Conservation (phyloP, 208 protist species). For the Borovskyia barvae region DNA sequence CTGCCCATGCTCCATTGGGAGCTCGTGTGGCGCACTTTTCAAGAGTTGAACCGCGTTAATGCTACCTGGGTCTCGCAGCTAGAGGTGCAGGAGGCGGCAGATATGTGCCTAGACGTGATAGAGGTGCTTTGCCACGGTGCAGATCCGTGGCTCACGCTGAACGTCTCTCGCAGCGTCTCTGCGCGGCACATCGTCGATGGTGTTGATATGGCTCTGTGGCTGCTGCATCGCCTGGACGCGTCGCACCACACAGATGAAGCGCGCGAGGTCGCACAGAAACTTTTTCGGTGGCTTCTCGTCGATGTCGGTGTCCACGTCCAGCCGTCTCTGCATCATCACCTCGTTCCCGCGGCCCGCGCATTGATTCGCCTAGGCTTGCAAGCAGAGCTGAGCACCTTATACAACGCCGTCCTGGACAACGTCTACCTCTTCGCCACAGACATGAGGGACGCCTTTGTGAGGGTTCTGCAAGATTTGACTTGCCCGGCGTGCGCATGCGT, state of each 20-base stretch:
- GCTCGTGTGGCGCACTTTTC: slow-evolving; percentile 73
- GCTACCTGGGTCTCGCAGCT: slow-evolving; percentile 53
- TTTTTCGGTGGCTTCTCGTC: slow-evolving; percentile 81
- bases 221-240: slow-evolving; percentile 72
- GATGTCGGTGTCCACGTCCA: slow-evolving; percentile 84
- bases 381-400: slow-evolving; percentile 65
- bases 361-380: slow-evolving; percentile 68
- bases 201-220: slow-evolving; percentile 79
- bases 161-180: slow-evolving; percentile 61
- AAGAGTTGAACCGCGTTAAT: slow-evolving; percentile 74
- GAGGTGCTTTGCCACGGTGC: slow-evolving; percentile 73
- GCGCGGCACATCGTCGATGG: slow-evolving; percentile 71
- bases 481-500: slow-evolving; percentile 71
- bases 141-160: slow-evolving; percentile 78
- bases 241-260: slow-evolving; percentile 76
- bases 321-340: slow-evolving; percentile 60
- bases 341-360: slow-evolving; percentile 67
- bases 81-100: slow-evolving; percentile 49
- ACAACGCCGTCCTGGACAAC: slow-evolving; percentile 84
- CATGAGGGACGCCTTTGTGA: slow-evolving; percentile 69
- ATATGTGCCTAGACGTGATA: slow-evolving; percentile 61
- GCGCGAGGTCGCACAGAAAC: slow-evolving; percentile 52
- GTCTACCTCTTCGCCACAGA: slow-evolving; percentile 55
- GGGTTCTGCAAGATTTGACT: slow-evolving; percentile 69
- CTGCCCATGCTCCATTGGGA: slow-evolving; percentile 86